Evolutionary conservation across 805 yeast genomes (phyloP).

Genomic region (Wickerhamiella alocasiicola): DNA sequence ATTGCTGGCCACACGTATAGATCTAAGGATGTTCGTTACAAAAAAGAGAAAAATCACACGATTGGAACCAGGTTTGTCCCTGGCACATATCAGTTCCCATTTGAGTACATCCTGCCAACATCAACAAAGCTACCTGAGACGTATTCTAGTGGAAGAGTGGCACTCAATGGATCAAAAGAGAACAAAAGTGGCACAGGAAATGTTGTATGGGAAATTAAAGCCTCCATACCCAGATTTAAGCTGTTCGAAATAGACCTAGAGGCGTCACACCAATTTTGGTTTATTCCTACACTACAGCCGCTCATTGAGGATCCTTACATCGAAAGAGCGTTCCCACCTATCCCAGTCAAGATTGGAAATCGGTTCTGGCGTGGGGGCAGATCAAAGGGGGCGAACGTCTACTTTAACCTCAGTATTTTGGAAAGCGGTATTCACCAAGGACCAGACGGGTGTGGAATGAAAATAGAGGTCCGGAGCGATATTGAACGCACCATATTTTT

Average conservation of each 20-base stretch:
- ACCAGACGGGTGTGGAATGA: background rate
- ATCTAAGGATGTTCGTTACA: background rate
- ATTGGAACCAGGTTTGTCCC: background rate
- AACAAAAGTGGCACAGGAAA: conserved; percentile 3
- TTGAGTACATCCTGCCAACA: conserved; percentile 54
- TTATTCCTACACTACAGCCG: background rate
- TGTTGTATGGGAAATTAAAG: conserved; percentile 9
- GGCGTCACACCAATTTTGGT: conserved; percentile 9
- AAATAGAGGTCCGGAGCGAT: conserved; percentile 1
- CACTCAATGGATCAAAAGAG: conserved; percentile 3
- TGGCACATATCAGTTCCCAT: conserved; percentile 72
- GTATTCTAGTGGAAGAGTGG: conserved; percentile 7
- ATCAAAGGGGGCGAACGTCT: conserved; percentile 1
- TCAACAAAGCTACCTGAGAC: conserved; percentile 11
- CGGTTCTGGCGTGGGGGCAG: background rate
- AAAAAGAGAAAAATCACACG: background rate
- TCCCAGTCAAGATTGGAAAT: conserved; percentile 2
- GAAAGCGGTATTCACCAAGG: conserved; percentile 8
- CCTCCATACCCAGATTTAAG: conserved; percentile 6
- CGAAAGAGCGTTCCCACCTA: conserved; percentile 4
- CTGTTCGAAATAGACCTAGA: conserved; percentile 8
- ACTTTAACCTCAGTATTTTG: background rate
- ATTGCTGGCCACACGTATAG: background rate
- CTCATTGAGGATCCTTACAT: background rate
- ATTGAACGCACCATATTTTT: conserved; percentile 2